Base-by-base conservation (phyloP, 2,329 filamentous ascomycete species). In the Trichoderma oligosporum region DNA sequence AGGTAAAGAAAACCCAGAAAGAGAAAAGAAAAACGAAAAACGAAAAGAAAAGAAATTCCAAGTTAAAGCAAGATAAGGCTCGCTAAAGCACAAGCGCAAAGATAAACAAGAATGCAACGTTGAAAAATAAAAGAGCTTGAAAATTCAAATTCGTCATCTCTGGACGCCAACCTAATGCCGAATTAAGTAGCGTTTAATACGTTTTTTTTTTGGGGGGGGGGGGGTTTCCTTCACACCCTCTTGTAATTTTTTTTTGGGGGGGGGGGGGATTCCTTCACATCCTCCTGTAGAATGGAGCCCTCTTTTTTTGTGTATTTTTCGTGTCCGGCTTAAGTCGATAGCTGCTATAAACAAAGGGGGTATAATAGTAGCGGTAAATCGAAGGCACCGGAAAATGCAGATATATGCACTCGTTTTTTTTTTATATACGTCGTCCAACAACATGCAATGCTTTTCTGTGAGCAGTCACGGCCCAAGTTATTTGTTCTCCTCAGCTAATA, bases 151-250 rank as follows among this genome's bases (percentile, higher is more conserved):
- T 57, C 46, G 27, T 51, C 31, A 51, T 42, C 39, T 51, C 31
- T 57, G n/a, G 41, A 57, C 55, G 46, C 55, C 55, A 29, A 36
- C 31, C 20, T 38, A 45, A 51, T 57, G 55, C 55, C 55, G 38
- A 57, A 51, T 44, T 44, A 49, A 45, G 14, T 27, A 35, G 41
- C 29, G 36, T 24, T 51, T 29, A 36, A 29, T 42, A 52, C 42
- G 35, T 7, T n/a, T 33, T 52, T 52, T 52, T 52, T 18, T 29
- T 22, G 25, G 27, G 6, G 6, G n/a, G n/a, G n/a, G n/a, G n/a
- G n/a, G n/a, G n/a, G n/a, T n/a, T n/a, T 47, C 20, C 20, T 8
- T 29, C 20, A 11, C 33, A 33, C 33, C 45, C 36, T 29, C 29
- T 35, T 24, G n/a, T 22, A 25, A 24, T 18, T 24, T 22, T 52